Conservation (phyloP, 495 filamentous ascomycete genomes). For the Antarctomyces pellizariae region DNA sequence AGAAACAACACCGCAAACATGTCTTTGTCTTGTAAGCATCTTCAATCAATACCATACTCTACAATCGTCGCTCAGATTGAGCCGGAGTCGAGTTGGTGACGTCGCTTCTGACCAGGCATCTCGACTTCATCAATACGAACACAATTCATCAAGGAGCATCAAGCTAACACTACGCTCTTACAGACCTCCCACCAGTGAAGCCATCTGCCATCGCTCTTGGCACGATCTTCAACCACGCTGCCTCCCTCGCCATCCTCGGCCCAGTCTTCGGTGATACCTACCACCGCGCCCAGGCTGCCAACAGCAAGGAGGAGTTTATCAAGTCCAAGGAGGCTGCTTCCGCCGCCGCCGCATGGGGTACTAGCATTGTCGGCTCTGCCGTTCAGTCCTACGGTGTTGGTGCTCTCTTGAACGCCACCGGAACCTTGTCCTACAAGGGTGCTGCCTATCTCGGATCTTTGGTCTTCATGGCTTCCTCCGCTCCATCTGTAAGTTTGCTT, state of each 20-base stretch:
- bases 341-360: slow-evolving; percentile 76
- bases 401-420: slow-evolving; percentile 85
- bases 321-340: slow-evolving; percentile 77
- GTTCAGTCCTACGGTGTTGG: slow-evolving; percentile 88
- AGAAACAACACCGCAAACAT: too few species aligned
- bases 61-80: too few species aligned
- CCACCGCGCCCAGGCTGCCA: slow-evolving; percentile 71
- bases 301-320: slow-evolving; percentile 90
- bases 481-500: slow-evolving; percentile 48
- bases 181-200: slow-evolving; percentile 90
- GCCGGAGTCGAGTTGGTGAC: too few species aligned
- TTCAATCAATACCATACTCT: too few species aligned
- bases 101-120: too few species aligned
- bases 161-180: background rate
- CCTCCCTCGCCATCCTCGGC: slow-evolving; percentile 55
- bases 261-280: slow-evolving; percentile 92
- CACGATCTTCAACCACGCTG: slow-evolving; percentile 80
- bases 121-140: too few species aligned
- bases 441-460: slow-evolving; percentile 80
- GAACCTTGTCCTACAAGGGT: slow-evolving; percentile 86
- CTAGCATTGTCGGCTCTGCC: slow-evolving; percentile 67
- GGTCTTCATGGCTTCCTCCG: slow-evolving; percentile 76
- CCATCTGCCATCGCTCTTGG: slow-evolving; percentile 92
- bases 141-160: slow-evolving; percentile 9
- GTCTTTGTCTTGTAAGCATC: too few species aligned